Evolutionary conservation across 2,329 filamentous ascomycete genomes (phyloP).

Genomic region (Talaromyces sp.): DNA sequence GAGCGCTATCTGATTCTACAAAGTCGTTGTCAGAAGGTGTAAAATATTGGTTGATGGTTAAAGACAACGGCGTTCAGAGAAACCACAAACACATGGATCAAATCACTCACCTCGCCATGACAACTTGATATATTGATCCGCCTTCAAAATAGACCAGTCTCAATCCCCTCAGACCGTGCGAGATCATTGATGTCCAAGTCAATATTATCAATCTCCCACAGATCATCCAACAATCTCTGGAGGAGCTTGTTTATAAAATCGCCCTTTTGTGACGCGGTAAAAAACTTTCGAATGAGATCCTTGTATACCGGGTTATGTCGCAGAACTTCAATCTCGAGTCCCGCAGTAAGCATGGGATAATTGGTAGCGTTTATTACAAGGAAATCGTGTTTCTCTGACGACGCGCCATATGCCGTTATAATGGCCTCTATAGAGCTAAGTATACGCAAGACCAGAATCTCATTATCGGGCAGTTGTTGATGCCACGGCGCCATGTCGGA

Average conservation of each 20-base stretch:
- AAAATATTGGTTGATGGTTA: neutral
- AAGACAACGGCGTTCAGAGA: neutral
- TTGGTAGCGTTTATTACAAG: constrained; percentile 24
- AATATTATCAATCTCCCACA: constrained; percentile 23
- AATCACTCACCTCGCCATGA: neutral
- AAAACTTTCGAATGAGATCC: constrained; percentile 19
- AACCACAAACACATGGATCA: neutral
- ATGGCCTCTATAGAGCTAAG: constrained; percentile 28
- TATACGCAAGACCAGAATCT: constrained; percentile 23
- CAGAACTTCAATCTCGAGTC: constrained; percentile 21
- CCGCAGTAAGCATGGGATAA: constrained; percentile 27
- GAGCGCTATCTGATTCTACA: neutral
- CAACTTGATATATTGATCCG: neutral
- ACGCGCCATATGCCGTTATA: constrained; percentile 20
- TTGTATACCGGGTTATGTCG: constrained; percentile 21
- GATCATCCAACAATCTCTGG: constrained; percentile 24
- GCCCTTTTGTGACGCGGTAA: neutral
- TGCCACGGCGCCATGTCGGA: neutral
- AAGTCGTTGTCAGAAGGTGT: neutral
- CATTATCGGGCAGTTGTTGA: constrained; percentile 16
- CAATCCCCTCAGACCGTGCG: constrained; percentile 23
- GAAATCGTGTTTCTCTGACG: constrained; percentile 21
- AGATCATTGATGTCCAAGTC: constrained; percentile 23
- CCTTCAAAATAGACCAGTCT: constrained; percentile 26
- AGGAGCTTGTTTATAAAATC: constrained; percentile 20